Conservation (phyloP, 2,329 filamentous ascomycete species). For the Pyrenophora seminiperda region DNA sequence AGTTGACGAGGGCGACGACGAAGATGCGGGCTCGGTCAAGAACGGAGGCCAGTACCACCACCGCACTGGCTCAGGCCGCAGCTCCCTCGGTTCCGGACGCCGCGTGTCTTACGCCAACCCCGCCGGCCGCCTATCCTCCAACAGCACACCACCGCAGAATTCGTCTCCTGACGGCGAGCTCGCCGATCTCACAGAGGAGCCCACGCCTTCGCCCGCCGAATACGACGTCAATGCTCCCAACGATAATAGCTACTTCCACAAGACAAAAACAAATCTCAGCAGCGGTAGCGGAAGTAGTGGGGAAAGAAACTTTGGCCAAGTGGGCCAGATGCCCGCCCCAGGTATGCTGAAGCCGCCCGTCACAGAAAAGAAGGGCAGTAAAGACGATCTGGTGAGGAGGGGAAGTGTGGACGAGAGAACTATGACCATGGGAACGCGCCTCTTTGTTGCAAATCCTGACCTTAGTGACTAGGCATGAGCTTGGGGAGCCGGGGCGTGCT, state of each 20-base stretch:
- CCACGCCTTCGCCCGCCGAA: slow-evolving; percentile 53
- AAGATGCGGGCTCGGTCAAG: slow-evolving; percentile 61
- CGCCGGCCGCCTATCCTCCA: slow-evolving; percentile 56
- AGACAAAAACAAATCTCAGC: slow-evolving; percentile 49
- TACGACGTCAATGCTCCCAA: slow-evolving; percentile 32
- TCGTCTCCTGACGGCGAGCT: slow-evolving; percentile 44
- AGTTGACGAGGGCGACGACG: slow-evolving; percentile 85
- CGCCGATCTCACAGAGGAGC: slow-evolving; percentile 49
- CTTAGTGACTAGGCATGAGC: slow-evolving; percentile 53
- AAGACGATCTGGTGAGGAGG: slow-evolving; percentile 73
- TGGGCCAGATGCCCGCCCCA: slow-evolving; percentile 56
- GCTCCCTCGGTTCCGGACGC: slow-evolving; percentile 59
- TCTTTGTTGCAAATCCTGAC: slow-evolving; percentile 88
- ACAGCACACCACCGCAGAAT: slow-evolving; percentile 60
- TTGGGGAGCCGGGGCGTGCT: not conserved
- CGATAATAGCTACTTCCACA: slow-evolving; percentile 51
- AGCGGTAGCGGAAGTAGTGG: slow-evolving; percentile 52
- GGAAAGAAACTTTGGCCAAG: slow-evolving; percentile 58
- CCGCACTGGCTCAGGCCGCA: slow-evolving; percentile 74
- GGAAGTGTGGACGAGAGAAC: slow-evolving; percentile 85
- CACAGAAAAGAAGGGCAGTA: slow-evolving; percentile 56
- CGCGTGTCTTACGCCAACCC: slow-evolving; percentile 47
- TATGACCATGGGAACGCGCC: slow-evolving; percentile 71
- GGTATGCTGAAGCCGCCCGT: slow-evolving; percentile 52
- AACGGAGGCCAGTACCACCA: slow-evolving; percentile 60